Conservation (phyloP, 2,329 filamentous ascomycete species). For the Aspergillus eucalypticola region DNA sequence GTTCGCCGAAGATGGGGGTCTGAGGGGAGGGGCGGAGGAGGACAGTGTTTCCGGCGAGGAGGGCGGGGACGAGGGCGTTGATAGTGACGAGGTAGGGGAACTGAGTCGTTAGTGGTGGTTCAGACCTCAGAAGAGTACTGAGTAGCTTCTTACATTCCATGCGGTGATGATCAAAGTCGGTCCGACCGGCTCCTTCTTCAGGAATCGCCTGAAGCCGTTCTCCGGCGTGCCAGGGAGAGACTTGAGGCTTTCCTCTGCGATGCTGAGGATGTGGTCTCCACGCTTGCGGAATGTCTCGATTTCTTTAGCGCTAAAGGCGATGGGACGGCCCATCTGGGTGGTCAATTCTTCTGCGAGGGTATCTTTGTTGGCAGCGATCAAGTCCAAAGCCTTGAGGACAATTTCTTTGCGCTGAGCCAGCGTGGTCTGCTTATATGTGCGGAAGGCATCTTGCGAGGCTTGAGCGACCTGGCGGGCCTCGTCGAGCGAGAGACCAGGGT, state of each 20-base stretch:
- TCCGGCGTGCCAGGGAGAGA: conserved; percentile 80
- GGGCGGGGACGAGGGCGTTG: conserved; percentile 84
- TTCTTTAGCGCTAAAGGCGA: conserved; percentile 78
- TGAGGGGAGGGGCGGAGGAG: conserved; percentile 91
- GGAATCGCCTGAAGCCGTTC: conserved; percentile 82
- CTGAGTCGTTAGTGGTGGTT: conserved; percentile 45
- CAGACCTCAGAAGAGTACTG: background rate
- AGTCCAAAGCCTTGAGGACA: conserved; percentile 72
- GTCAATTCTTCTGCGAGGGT: conserved; percentile 79
- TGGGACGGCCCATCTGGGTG: conserved; percentile 87
- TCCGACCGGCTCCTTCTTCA: conserved; percentile 81
- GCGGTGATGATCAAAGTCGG: conserved; percentile 84
- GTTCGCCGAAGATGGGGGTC: conserved; percentile 84
- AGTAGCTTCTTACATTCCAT: conserved; percentile 73
- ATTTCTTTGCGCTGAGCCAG: conserved; percentile 75
- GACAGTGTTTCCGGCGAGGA: conserved; percentile 82
- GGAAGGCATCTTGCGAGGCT: conserved; percentile 32
- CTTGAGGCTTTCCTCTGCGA: conserved; percentile 72
- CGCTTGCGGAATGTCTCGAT: conserved; percentile 78
- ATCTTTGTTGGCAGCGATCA: conserved; percentile 69
- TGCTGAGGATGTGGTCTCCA: conserved; percentile 78
- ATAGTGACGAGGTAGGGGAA: conserved; percentile 90
- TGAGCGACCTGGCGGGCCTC: conserved; percentile 26
- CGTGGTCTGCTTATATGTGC: conserved; percentile 66
- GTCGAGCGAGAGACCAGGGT: conserved; percentile 61